phyloP scores from a whole-genome alignment of 2,329 filamentous ascomycete species.

The Fusarium sambucinum region DNA sequence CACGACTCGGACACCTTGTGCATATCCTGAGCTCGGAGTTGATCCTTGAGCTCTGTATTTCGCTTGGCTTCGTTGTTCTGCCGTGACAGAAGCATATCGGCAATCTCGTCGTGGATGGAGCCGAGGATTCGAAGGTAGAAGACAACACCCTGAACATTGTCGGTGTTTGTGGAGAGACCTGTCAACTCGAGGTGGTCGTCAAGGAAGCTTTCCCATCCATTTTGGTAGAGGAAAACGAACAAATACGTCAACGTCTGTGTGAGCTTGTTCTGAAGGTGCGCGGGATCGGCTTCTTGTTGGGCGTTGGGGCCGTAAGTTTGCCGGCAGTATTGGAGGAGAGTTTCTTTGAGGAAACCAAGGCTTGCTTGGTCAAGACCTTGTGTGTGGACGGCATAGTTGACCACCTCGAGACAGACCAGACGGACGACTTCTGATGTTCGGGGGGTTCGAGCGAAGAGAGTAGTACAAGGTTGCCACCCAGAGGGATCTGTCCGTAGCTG shows the following conservation, averaged over 20 bases:
- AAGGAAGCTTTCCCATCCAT: slow-evolving; percentile 89
- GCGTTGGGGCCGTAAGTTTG: slow-evolving; percentile 75
- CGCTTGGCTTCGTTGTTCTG: slow-evolving; percentile 83
- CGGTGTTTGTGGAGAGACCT: slow-evolving; percentile 69
- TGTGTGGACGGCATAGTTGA: slow-evolving; percentile 90
- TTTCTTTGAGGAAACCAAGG: slow-evolving; percentile 81
- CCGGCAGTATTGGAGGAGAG: slow-evolving; percentile 82
- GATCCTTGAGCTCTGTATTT: slow-evolving; percentile 90
- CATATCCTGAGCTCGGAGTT: slow-evolving; percentile 87
- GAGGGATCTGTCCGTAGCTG: slow-evolving; percentile 84
- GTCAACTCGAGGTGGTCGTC: slow-evolving; percentile 89
- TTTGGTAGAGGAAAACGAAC: slow-evolving; percentile 87
- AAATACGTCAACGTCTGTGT: slow-evolving; percentile 95
- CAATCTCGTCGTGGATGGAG: slow-evolving; percentile 97
- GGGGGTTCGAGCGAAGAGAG: slow-evolving; percentile 84
- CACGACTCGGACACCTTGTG: slow-evolving; percentile 89
- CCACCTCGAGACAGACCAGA: slow-evolving; percentile 88
- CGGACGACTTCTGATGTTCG: slow-evolving; percentile 85
- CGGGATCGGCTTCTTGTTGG: slow-evolving; percentile 74
- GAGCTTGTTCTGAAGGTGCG: slow-evolving; percentile 93
- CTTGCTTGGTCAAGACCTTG: slow-evolving; percentile 80
- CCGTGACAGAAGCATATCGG: slow-evolving; percentile 86
- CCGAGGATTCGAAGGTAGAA: slow-evolving; percentile 90
- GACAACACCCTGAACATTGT: slow-evolving; percentile 81
- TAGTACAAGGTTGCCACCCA: slow-evolving; percentile 90